Conservation (phyloP, 257 asterid genomes). For the Vinca minor region DNA sequence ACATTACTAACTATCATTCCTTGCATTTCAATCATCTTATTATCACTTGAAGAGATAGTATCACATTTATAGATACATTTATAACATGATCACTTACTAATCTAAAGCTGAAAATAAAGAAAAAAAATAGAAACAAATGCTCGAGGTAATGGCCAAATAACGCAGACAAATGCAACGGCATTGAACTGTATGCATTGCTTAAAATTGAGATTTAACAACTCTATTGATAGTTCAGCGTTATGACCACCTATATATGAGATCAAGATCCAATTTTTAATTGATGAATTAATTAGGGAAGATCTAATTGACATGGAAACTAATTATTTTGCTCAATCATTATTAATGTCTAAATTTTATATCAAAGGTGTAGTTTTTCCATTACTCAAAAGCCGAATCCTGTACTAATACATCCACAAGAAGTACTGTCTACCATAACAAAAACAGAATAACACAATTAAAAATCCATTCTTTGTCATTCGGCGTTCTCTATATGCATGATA, state of each 20-base stretch:
- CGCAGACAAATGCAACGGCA: not conserved
- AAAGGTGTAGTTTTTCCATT: not conserved
- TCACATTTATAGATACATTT: no score
- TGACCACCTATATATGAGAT: no score
- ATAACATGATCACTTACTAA: not conserved
- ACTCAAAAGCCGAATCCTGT: not conserved
- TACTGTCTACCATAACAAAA: no score
- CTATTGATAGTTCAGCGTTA: no score
- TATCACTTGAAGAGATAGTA: not conserved
- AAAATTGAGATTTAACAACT: not conserved
- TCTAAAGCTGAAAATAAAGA: not conserved
- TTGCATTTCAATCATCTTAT: slow-evolving; percentile 3
- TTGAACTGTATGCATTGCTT: slow-evolving; percentile 2
- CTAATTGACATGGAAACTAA: not conserved
- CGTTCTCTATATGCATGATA: no score
- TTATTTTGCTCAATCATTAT: not conserved
- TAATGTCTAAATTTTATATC: slow-evolving; percentile 1
- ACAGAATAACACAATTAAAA: no score
- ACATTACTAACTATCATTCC: not conserved
- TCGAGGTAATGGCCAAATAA: not conserved
- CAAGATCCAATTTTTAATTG: no score
- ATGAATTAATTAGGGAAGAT: not conserved
- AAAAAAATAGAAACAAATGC: not conserved
- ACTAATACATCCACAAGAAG: no score
- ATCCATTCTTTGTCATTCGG: no score